These are phyloP conservation scores for Camillea tinctor DNA, from an alignment of 2,329 filamentous ascomycete genomes.

Conservation along the genomic window DNA sequence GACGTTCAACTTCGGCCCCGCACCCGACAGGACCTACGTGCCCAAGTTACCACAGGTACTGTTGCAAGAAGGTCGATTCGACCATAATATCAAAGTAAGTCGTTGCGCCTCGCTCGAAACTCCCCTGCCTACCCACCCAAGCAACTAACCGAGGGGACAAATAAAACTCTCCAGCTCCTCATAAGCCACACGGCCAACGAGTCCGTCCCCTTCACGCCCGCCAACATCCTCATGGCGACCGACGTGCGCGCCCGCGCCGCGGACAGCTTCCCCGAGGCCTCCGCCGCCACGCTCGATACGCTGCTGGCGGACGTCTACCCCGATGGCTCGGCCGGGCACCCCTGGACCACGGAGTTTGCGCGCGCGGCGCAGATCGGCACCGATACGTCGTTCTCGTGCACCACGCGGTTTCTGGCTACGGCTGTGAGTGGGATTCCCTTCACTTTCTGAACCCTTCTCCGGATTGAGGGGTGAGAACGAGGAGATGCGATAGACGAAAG, in stretches of 20 bases:
- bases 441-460: no score
- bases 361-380: slow-evolving; percentile 41
- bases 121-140: not conserved
- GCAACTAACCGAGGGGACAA: not conserved
- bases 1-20: slow-evolving; percentile 27
- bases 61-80: slow-evolving; percentile 22
- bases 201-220: slow-evolving; percentile 41
- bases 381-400: slow-evolving; percentile 50
- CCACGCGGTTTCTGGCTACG: slow-evolving; percentile 47
- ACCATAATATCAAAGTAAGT: slow-evolving; percentile 17
- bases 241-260: slow-evolving; percentile 14
- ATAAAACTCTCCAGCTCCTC: slow-evolving; percentile 12
- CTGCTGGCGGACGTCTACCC: slow-evolving; percentile 49
- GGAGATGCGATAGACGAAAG: no score
- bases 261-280: slow-evolving; percentile 14
- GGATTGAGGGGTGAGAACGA: no score
- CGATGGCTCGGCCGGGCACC: slow-evolving; percentile 33
- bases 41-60: slow-evolving; percentile 24
- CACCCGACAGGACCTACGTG: slow-evolving; percentile 25
- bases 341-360: slow-evolving; percentile 43
- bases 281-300: slow-evolving; percentile 34
- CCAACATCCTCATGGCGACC: slow-evolving; percentile 39
- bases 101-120: not conserved
- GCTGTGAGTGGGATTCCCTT: slow-evolving; percentile 23
- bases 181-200: slow-evolving; percentile 46